Evolutionary conservation across 805 yeast genomes (phyloP).

Genomic region (Cyberlindnera sargentensis): DNA sequence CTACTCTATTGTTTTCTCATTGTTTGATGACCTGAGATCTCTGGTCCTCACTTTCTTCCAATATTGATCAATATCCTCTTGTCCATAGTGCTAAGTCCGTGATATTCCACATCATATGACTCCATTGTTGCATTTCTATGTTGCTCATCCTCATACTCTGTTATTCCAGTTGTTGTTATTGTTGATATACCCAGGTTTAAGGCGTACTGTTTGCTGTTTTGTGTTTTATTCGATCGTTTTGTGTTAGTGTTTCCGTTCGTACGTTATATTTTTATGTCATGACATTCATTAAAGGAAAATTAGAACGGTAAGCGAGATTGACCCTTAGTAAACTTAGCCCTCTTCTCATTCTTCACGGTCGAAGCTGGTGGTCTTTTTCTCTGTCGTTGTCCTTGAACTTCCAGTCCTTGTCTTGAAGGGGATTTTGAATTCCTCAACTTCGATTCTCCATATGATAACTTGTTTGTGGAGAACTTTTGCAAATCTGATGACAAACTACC

Average conservation of each 20-base stretch:
- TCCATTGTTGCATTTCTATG: no score
- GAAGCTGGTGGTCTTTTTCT: no score
- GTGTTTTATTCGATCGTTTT: neutral
- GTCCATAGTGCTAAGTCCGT: no score
- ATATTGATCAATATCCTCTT: no score
- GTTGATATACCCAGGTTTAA: neutral
- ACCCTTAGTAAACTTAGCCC: slow-evolving; percentile 9
- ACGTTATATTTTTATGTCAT: neutral
- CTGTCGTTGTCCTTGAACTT: neutral
- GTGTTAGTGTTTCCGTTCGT: neutral
- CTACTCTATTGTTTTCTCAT: no score
- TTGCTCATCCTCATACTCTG: no score
- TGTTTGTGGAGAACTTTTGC: slow-evolving; percentile 5
- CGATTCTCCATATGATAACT: slow-evolving; percentile 6
- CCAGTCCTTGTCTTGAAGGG: neutral
- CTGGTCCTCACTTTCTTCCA: no score
- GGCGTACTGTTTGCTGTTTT: neutral
- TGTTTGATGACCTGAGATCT: no score
- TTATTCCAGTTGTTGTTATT: neutral
- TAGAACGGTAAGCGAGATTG: slow-evolving; percentile 22
- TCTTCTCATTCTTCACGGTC: slow-evolving; percentile 5
- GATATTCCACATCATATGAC: no score
- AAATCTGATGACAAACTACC: slow-evolving; percentile 12
- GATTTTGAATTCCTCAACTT: slow-evolving; percentile 2
- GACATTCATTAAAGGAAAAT: neutral